Evolutionary conservation across 1,139 yeast species (phyloP), one percentile per base, ranked within the genome.

Genomic region (Geotrichum fermentans): DNA sequence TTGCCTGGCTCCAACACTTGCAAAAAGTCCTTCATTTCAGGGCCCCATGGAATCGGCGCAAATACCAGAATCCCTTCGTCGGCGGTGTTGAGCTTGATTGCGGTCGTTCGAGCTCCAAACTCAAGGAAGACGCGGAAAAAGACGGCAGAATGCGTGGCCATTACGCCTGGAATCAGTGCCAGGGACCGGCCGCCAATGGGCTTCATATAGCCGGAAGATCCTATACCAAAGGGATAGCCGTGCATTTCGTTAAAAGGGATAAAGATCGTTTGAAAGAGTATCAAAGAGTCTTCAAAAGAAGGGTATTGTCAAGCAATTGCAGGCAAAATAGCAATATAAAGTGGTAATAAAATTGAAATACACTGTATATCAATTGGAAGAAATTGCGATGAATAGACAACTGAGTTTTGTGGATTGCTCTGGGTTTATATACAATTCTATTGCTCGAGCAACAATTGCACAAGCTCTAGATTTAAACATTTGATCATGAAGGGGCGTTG

Each of bases 21-120:
- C 29, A 71, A 61, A 4, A 76, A 75, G 33, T 65, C 70, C 4
- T 71, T 68, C 11, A 68, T 54, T 45, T 69, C 72, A 1, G 55
- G 54, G 0, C 80, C 78, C 58, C 73, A 77, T 1, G 88, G 88
- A 43, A 82, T 71, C 0, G 87, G 80, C 2, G 82, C 75, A 75
- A 81, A 78, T 7, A 82, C 75, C 8, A 79, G 64, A 20, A 80
- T 28, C 2, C 54, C 49, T 13, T 37, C 47, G 32, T 51, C 53
- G 1, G 50, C 32, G 18, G 48, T 66, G 42, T 68, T 63, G 21
- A 43, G 49, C 48, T 63, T 63, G 47, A 74, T 59, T 5, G 74
- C 61, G 0, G 85, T 77, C 77, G 79, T 74, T 52, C 88, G 69
- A 16, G 77, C 82, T 22, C 89, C 90, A 54, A 82, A 74, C 50